A percentile compares a stretch with the other conserved stretches of the same genome.
These are phyloP conservation scores for Candida nitratophila DNA, from an alignment of 805 yeast genomes.

Conservation along the genomic window DNA sequence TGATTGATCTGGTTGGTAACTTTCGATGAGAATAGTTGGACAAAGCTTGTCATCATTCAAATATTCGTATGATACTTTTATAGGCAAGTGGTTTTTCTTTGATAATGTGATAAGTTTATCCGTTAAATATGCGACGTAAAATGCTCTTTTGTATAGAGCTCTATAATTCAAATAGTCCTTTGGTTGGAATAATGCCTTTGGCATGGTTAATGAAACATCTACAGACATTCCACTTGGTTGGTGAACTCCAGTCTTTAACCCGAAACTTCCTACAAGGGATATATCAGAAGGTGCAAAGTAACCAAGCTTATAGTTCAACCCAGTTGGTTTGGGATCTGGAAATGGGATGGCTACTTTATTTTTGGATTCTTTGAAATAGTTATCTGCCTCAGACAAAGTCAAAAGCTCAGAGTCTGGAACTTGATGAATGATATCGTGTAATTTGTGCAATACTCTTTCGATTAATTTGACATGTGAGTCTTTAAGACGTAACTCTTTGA, in stretches of 20 bases:
- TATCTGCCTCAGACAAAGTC: conserved; percentile 53
- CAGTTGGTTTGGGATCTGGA: conserved; percentile 80
- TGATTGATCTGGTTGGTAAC: conserved; percentile 35
- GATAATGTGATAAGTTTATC: conserved; percentile 50
- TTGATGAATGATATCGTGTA: conserved; percentile 60
- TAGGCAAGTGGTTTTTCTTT: conserved; percentile 49
- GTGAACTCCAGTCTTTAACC: conserved; percentile 72
- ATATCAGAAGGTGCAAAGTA: conserved; percentile 67
- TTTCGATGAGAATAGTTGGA: conserved; percentile 64
- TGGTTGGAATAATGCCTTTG: conserved; percentile 61
- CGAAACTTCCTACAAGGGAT: conserved; percentile 82
- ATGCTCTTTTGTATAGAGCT: conserved; percentile 83
- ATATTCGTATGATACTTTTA: conserved; percentile 56
- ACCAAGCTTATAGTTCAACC: conserved; percentile 61
- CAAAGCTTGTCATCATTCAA: conserved; percentile 70
- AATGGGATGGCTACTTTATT: conserved; percentile 67
- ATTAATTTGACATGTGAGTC: conserved; percentile 58
- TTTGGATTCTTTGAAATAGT: conserved; percentile 34
- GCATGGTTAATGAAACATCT: conserved; percentile 83
- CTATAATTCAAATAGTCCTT: conserved; percentile 90
- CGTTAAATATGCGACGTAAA: conserved; percentile 75
- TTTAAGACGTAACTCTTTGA: conserved; percentile 72
- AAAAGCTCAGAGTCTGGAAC: conserved; percentile 48
- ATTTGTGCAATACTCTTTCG: conserved; percentile 68
- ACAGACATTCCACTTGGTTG: conserved; percentile 56